Conservation (phyloP, 495 filamentous ascomycete genomes). For the Xylaria acuta region DNA sequence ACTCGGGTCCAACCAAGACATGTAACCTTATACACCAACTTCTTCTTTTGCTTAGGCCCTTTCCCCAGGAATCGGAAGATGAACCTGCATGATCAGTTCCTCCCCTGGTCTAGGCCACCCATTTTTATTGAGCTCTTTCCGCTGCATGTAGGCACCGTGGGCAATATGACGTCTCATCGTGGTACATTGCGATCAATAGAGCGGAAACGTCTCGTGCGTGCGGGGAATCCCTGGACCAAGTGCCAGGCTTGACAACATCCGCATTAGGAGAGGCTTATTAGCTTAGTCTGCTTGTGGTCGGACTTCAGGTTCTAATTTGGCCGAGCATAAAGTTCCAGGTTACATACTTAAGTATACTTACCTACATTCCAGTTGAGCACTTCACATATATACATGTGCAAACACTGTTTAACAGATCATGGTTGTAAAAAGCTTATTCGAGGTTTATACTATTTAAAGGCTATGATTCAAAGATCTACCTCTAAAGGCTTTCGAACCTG, state of each 20-base stretch:
- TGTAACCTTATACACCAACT: conserved; percentile 1
- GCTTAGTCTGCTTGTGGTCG: not conserved
- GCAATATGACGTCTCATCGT: conserved; percentile 23
- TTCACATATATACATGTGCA: not conserved
- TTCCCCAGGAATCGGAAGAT: conserved; percentile 6
- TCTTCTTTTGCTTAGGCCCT: conserved; percentile 1
- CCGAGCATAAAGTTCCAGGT: not conserved
- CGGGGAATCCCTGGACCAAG: conserved; percentile 21
- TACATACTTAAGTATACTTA: too few relatives aligned
- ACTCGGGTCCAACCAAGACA: not conserved
- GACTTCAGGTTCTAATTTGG: not conserved
- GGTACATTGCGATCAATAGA: conserved; percentile 11
- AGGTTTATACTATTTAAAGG: not conserved
- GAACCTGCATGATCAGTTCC: not conserved
- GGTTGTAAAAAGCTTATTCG: not conserved
- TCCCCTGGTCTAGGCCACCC: conserved; percentile 6
- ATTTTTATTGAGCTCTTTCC: conserved; percentile 11
- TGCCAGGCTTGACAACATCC: not conserved
- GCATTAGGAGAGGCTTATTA: not conserved
- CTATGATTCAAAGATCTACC: not conserved
- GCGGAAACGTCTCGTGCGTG: conserved; percentile 1
- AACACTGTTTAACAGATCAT: not conserved
- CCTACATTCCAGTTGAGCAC: too few relatives aligned
- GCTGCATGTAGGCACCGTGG: not conserved
- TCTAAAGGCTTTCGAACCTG: not conserved